phyloP scores from a whole-genome alignment of 2,329 filamentous ascomycete genomes.

The Lasiodiplodia theobromae region DNA sequence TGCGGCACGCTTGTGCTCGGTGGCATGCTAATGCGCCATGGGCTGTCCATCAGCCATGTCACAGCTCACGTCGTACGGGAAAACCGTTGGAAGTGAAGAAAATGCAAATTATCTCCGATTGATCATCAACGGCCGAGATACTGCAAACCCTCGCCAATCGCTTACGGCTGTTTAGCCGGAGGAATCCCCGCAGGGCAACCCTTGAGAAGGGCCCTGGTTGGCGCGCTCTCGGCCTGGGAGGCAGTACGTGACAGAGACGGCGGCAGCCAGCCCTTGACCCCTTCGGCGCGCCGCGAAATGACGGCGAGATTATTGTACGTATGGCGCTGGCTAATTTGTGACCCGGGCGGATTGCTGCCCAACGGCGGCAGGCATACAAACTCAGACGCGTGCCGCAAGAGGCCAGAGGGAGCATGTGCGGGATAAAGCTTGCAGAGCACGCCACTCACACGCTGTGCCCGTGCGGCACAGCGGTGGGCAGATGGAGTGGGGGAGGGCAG shows the following conservation, averaged over 20 bases:
- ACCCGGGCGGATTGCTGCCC: conserved; percentile 24
- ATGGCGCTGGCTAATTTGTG: conserved; percentile 26
- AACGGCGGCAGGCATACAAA: conserved; percentile 27
- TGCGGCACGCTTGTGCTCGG: conserved; percentile 23
- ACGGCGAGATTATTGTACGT: conserved; percentile 22
- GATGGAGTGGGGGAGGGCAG: background rate
- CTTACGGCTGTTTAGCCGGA: conserved; percentile 29
- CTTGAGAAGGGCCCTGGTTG: conserved; percentile 15
- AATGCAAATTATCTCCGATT: conserved; percentile 43
- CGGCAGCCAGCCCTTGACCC: conserved; percentile 11
- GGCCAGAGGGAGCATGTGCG: conserved; percentile 25
- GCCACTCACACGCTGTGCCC: conserved; percentile 20
- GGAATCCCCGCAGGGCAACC: conserved; percentile 25
- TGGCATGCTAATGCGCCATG: conserved; percentile 23
- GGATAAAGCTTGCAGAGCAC: conserved; percentile 29
- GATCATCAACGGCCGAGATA: conserved; percentile 45
- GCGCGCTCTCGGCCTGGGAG: conserved; percentile 1
- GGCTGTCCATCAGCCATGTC: conserved; percentile 13
- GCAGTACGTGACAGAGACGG: background rate
- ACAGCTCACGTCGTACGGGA: conserved; percentile 23
- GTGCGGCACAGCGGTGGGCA: conserved; percentile 20
- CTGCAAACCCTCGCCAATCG: conserved; percentile 45
- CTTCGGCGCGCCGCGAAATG: conserved; percentile 18
- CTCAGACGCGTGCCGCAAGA: conserved; percentile 28
- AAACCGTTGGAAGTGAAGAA: conserved; percentile 31